These are phyloP conservation scores for Ganoderma resinaceum DNA, from an alignment of 1,284 basidiomycete genomes.

Conservation along the genomic window DNA sequence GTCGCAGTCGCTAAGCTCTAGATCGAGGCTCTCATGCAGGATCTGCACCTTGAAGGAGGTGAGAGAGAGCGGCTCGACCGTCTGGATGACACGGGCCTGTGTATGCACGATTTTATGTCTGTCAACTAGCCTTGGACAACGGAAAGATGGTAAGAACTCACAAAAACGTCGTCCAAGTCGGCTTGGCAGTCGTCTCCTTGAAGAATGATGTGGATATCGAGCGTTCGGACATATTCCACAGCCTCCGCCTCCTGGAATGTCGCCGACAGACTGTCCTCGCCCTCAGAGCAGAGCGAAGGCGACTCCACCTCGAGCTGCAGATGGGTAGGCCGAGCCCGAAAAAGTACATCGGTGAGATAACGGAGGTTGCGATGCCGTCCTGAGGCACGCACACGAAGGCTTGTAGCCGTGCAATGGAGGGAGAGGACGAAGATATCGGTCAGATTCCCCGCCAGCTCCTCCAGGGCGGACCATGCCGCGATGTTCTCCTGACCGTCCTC, in stretches of 20 bases:
- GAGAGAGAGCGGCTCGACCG: slow-evolving; percentile 5
- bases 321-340: background rate
- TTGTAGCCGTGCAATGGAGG: background rate
- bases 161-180: slow-evolving; percentile 14
- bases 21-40: slow-evolving; percentile 5
- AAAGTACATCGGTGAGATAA: slow-evolving; percentile 10
- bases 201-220: background rate
- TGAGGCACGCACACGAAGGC: background rate
- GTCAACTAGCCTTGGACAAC: background rate
- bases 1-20: background rate
- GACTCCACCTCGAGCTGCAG: slow-evolving; percentile 12
- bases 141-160: background rate
- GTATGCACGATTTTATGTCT: background rate
- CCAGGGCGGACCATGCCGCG: slow-evolving; percentile 10
- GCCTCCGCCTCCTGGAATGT: background rate
- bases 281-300: background rate
- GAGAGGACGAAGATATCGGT: slow-evolving; percentile 8
- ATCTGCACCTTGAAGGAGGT: slow-evolving; percentile 11
- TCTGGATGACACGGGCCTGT: slow-evolving; percentile 4
- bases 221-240: background rate
- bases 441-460: slow-evolving; percentile 11
- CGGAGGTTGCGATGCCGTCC: background rate
- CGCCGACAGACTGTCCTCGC: background rate
- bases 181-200: slow-evolving; percentile 5
- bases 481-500: slow-evolving; percentile 7